Conservation (phyloP, 2,329 filamentous ascomycete genomes). For the Ophiostoma perfectum region DNA sequence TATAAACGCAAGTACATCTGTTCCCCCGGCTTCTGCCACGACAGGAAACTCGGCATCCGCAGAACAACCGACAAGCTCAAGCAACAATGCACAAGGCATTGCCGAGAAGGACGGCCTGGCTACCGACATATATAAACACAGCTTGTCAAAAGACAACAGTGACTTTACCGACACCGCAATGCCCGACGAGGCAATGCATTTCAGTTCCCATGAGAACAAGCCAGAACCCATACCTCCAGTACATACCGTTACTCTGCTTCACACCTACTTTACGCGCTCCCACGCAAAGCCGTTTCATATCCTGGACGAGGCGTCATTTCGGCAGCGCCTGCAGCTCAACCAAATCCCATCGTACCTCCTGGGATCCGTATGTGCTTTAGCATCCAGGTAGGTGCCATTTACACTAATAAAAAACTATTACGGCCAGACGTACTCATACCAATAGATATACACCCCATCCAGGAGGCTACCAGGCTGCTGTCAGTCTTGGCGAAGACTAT, state of each 20-base stretch:
- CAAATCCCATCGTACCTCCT: constrained; percentile 55
- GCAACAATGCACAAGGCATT: not conserved
- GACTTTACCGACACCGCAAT: not conserved
- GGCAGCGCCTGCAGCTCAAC: constrained; percentile 64
- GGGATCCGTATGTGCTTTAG: constrained; percentile 56
- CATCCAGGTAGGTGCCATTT: constrained; percentile 48
- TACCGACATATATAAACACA: not conserved
- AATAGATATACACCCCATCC: constrained; percentile 63
- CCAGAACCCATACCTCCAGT: constrained; percentile 34
- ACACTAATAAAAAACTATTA: not conserved
- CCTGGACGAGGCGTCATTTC: constrained; percentile 68
- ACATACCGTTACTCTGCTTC: constrained; percentile 59
- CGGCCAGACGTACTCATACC: not conserved
- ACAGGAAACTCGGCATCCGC: not conserved
- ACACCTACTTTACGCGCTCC: constrained; percentile 73
- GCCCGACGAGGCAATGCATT: not conserved
- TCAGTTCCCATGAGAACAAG: not conserved
- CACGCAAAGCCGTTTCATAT: constrained; percentile 80
- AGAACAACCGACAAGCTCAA: not conserved
- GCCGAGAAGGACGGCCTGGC: not conserved
- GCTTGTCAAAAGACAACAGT: not conserved
- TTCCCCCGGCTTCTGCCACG: not conserved
- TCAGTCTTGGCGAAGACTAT: constrained; percentile 66
- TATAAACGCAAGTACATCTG: not conserved
- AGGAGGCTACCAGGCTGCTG: constrained; percentile 60